phyloP scores from a whole-genome alignment of 208 protist genomes.

The Crithidia sp. region DNA sequence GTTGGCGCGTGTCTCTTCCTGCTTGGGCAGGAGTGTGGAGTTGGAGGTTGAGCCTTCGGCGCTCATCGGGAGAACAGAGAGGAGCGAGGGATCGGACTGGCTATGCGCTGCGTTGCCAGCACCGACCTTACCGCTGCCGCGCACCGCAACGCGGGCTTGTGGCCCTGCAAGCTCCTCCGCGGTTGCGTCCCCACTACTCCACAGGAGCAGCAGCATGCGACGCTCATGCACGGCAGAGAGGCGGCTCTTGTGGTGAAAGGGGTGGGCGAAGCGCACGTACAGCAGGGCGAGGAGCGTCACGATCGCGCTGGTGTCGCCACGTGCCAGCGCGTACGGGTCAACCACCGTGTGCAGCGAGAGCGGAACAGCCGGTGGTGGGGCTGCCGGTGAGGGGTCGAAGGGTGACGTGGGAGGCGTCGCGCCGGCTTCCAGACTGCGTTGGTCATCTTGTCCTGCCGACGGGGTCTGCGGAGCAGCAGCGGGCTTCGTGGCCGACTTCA shows the following conservation, averaged over 20 bases:
- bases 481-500: neutral
- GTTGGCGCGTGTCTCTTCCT: neutral
- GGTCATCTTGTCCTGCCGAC: no score
- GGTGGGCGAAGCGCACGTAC: constrained; percentile 87
- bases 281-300: constrained; percentile 85
- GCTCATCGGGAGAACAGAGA: neutral
- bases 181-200: constrained; percentile 53
- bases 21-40: no score
- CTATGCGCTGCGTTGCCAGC: neutral
- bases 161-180: constrained; percentile 19
- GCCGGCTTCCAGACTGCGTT: no score
- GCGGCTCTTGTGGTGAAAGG: constrained; percentile 89
- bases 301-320: constrained; percentile 62
- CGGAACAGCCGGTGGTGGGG: constrained; percentile 37
- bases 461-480: no score
- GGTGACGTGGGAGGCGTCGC: no score
- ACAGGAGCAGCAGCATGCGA: constrained; percentile 69
- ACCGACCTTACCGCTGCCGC: neutral
- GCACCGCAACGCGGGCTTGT: neutral
- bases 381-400: neutral
- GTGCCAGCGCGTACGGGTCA: constrained; percentile 73
- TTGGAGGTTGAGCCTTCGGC: neutral
- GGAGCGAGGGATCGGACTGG: neutral
- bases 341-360: constrained; percentile 77
- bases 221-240: constrained; percentile 70